Percentiles rank a stretch among this genome's conserved stretches.
phyloP scores from a whole-genome alignment of 192 early-diverging fungal genomes.

The Entomortierella lignicola region DNA sequence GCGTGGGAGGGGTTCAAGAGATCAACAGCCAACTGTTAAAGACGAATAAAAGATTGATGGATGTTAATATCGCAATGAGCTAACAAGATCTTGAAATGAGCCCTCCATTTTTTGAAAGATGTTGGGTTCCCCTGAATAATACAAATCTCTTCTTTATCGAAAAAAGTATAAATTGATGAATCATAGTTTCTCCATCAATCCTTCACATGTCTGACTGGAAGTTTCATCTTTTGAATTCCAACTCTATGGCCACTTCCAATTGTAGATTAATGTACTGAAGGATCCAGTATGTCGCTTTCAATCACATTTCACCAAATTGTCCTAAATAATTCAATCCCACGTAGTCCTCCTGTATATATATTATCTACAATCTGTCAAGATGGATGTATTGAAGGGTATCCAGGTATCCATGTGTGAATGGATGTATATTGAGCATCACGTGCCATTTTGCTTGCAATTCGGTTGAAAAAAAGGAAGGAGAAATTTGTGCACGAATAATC shows the following conservation, averaged over 20 bases:
- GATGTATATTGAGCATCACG: slow-evolving; percentile 17
- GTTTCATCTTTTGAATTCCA: neutral
- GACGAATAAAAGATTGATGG: slow-evolving; percentile 1
- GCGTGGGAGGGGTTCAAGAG: slow-evolving; percentile 90
- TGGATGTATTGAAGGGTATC: slow-evolving; percentile 16
- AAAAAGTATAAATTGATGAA: slow-evolving; percentile 1
- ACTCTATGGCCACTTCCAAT: neutral
- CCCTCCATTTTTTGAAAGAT: neutral
- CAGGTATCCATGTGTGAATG: slow-evolving; percentile 8
- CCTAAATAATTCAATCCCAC: neutral
- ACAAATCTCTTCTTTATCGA: neutral
- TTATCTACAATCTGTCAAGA: neutral
- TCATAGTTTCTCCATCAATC: slow-evolving; percentile 40
- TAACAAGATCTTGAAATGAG: neutral
- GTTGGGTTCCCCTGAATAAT: neutral
- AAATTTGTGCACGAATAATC: neutral
- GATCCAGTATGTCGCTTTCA: too few species aligned
- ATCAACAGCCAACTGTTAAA: slow-evolving; percentile 86
- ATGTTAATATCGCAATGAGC: slow-evolving; percentile 27
- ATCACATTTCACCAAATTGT: too few species aligned
- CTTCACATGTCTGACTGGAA: neutral
- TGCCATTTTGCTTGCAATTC: slow-evolving; percentile 49
- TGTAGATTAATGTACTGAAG: neutral
- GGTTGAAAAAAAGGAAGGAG: slow-evolving; percentile 45
- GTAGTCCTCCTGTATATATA: neutral